These are phyloP conservation scores for Harrya chromipes DNA, from an alignment of 768 basidiomycete genomes.

Conservation along the genomic window DNA sequence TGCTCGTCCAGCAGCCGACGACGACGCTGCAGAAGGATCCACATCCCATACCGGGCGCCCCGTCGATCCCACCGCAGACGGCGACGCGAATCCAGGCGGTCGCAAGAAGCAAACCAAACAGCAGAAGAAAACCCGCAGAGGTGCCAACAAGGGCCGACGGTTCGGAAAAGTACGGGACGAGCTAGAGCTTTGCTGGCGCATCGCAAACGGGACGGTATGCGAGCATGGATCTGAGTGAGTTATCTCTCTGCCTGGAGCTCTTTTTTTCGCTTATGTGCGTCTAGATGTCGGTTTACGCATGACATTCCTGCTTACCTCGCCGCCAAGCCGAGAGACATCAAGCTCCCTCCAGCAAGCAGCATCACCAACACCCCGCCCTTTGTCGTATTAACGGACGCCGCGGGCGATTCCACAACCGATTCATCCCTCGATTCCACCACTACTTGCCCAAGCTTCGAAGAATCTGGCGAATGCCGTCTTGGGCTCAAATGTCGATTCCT, in stretches of 20 bases:
- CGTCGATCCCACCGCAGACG: conserved; percentile 33
- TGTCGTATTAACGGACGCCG: conserved; percentile 27
- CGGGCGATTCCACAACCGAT: neutral
- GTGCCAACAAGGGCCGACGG: conserved; percentile 79
- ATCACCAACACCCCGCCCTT: conserved; percentile 53
- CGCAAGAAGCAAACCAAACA: conserved; percentile 52
- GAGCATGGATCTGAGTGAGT: conserved; percentile 65
- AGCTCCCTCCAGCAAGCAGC: conserved; percentile 45
- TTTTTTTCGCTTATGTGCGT: neutral
- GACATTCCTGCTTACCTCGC: conserved; percentile 73
- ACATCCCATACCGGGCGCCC: conserved; percentile 33
- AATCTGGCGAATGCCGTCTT: conserved; percentile 30
- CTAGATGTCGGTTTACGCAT: conserved; percentile 78
- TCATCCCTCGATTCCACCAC: conserved; percentile 23
- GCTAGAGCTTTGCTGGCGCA: conserved; percentile 76
- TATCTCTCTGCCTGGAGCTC: neutral
- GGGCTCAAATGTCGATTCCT: conserved; percentile 93
- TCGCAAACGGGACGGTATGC: conserved; percentile 69
- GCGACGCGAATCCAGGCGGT: conserved; percentile 22
- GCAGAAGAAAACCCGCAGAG: conserved; percentile 69
- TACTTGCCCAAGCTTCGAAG: conserved; percentile 26
- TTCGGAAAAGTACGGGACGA: conserved; percentile 80
- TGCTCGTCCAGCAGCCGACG: conserved; percentile 38
- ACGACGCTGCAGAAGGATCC: conserved; percentile 64
- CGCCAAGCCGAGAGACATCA: conserved; percentile 72